A percentile compares a stretch with the other conserved stretches of the same genome.
phyloP scores from a whole-genome alignment of 495 filamentous ascomycete species.

The Pseudotulostoma volvatum region DNA sequence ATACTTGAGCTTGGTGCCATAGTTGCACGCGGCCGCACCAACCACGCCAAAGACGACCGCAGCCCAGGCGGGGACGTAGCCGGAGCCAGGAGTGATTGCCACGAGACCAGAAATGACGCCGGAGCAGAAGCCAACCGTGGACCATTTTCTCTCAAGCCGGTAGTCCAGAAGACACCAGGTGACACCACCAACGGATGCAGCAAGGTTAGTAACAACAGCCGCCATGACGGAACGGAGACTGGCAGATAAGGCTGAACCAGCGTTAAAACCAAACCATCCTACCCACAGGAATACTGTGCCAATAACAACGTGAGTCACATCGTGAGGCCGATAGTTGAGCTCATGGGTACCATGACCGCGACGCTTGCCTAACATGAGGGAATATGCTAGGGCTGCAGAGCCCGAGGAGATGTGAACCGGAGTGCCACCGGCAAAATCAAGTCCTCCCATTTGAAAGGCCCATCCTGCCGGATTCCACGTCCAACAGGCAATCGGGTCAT shows the following conservation, averaged over 20 bases:
- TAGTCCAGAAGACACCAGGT: constrained; percentile 96
- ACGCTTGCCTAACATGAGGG: constrained; percentile 67
- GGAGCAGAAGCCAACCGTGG: constrained; percentile 90
- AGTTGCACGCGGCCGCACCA: constrained; percentile 76
- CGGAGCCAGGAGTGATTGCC: constrained; percentile 82
- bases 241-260: constrained; percentile 74
- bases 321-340: constrained; percentile 93
- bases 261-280: constrained; percentile 98
- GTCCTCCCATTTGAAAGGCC: constrained; percentile 66
- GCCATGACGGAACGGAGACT: constrained; percentile 63
- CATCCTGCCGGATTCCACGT: constrained; percentile 88
- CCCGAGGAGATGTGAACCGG: constrained; percentile 94
- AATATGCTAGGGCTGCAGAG: constrained; percentile 75
- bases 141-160: constrained; percentile 88
- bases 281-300: constrained; percentile 98
- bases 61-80: constrained; percentile 82
- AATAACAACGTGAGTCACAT: constrained; percentile 91
- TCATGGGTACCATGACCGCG: constrained; percentile 73
- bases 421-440: constrained; percentile 93
- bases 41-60: constrained; percentile 82
- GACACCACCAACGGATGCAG: constrained; percentile 58
- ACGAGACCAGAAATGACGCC: constrained; percentile 87
- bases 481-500: constrained; percentile 95
- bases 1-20: constrained; percentile 94
- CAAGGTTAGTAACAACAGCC: constrained; percentile 39